These are phyloP conservation scores for Avicennia marina DNA, from an alignment of 257 asterid genomes.

Conservation along the genomic window DNA sequence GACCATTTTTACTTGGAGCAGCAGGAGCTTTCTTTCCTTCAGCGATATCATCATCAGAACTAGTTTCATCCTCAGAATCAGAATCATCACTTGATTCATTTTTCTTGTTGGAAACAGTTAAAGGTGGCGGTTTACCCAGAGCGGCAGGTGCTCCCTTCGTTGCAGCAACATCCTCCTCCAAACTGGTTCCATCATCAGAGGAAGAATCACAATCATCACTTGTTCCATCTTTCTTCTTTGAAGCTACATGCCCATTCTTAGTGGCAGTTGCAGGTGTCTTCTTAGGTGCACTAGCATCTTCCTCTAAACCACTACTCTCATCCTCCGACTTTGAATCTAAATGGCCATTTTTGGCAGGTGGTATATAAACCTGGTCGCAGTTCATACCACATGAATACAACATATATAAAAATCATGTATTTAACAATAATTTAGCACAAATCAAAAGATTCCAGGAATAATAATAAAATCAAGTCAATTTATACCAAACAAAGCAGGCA, in stretches of 20 bases:
- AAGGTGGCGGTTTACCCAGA: slow-evolving; percentile 1
- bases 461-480: neutral
- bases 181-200: slow-evolving; percentile 13
- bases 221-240: slow-evolving; percentile 27
- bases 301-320: slow-evolving; percentile 15
- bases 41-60: slow-evolving; percentile 4
- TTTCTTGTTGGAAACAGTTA: slow-evolving; percentile 10
- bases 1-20: neutral
- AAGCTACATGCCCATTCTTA: slow-evolving; percentile 24
- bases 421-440: too few species aligned
- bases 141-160: slow-evolving; percentile 10
- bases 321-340: slow-evolving; percentile 1
- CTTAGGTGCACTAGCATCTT: slow-evolving; percentile 6
- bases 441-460: neutral
- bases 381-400: neutral
- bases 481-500: too few species aligned
- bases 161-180: slow-evolving; percentile 24
- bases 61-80: slow-evolving; percentile 14
- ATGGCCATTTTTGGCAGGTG: slow-evolving; percentile 15
- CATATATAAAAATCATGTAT: neutral
- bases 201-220: slow-evolving; percentile 20
- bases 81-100: slow-evolving; percentile 23
- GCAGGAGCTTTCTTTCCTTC: slow-evolving; percentile 19
- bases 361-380: slow-evolving; percentile 19
- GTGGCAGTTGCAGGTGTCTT: slow-evolving; percentile 21